Evolutionary conservation across 495 filamentous ascomycete genomes (phyloP).

Genomic region (Lindgomyces ingoldianus): DNA sequence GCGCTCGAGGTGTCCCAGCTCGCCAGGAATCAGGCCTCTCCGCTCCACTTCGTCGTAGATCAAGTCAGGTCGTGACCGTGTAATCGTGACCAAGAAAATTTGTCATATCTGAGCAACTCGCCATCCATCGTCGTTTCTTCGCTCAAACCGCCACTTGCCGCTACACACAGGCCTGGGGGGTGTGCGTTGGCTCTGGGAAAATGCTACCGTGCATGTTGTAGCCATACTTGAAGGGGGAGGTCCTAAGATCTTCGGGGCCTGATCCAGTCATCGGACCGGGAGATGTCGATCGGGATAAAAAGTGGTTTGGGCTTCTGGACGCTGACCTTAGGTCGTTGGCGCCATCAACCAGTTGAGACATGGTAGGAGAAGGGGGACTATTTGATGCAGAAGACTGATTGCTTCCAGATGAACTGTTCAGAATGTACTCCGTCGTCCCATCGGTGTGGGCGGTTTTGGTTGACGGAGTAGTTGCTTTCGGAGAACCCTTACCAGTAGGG

Average conservation of each 20-base stretch:
- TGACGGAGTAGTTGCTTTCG: conserved; percentile 29
- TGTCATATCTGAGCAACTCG: conserved; percentile 16
- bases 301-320: conserved; percentile 31
- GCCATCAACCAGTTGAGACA: conserved; percentile 34
- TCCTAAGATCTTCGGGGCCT: conserved; percentile 32
- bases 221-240: conserved; percentile 41
- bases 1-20: conserved; percentile 10
- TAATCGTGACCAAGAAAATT: conserved; percentile 32
- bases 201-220: conserved; percentile 32
- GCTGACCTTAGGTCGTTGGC: conserved; percentile 30
- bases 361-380: conserved; percentile 31
- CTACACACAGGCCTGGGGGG: conserved; percentile 34
- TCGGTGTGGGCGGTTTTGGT: conserved; percentile 30
- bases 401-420: conserved; percentile 28
- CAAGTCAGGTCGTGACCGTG: conserved; percentile 23
- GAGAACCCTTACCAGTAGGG: conserved; percentile 38
- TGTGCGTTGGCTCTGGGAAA: conserved; percentile 34
- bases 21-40: conserved; percentile 14
- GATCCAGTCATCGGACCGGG: conserved; percentile 42
- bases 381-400: conserved; percentile 37
- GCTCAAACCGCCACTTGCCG: background rate
- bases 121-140: background rate
- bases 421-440: conserved; percentile 34
- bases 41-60: conserved; percentile 30
- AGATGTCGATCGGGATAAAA: conserved; percentile 42